Evolutionary conservation across 192 early-diverging fungal genomes (phyloP).

Genomic region (Podila minutissima): DNA sequence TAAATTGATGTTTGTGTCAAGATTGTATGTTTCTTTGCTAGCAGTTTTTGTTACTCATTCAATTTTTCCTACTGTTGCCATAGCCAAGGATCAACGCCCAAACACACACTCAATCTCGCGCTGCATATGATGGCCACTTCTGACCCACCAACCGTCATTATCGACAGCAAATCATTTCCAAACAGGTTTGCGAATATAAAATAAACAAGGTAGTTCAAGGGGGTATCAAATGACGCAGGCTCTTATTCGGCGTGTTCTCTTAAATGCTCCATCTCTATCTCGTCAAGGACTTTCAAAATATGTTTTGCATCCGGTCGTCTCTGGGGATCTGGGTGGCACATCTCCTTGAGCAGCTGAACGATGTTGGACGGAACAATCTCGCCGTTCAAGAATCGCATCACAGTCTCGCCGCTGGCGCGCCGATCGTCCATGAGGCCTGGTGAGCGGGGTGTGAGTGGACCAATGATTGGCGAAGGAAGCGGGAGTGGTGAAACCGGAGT

Average conservation of each 20-base stretch:
- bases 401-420: slow-evolving; percentile 31
- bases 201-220: not conserved
- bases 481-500: slow-evolving; percentile 40
- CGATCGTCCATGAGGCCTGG: slow-evolving; percentile 19
- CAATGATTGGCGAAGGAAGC: slow-evolving; percentile 29
- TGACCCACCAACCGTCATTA: slow-evolving; percentile 29
- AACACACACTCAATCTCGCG: slow-evolving; percentile 46
- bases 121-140: slow-evolving; percentile 48
- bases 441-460: slow-evolving; percentile 18
- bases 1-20: not conserved
- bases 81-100: slow-evolving; percentile 47
- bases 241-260: no score
- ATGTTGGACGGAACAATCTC: slow-evolving; percentile 29
- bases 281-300: slow-evolving; percentile 10
- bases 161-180: slow-evolving; percentile 34
- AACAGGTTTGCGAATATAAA: slow-evolving; percentile 26
- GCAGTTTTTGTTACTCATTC: not conserved
- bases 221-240: no score
- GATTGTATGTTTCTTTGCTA: not conserved
- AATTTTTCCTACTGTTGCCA: not conserved
- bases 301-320: slow-evolving; percentile 28
- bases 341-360: slow-evolving; percentile 36
- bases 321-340: slow-evolving; percentile 32
- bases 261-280: slow-evolving; percentile 11
- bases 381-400: slow-evolving; percentile 51